These are phyloP conservation scores for Tubosaeta sp. DNA, from an alignment of 768 basidiomycete genomes.

Conservation along the genomic window DNA sequence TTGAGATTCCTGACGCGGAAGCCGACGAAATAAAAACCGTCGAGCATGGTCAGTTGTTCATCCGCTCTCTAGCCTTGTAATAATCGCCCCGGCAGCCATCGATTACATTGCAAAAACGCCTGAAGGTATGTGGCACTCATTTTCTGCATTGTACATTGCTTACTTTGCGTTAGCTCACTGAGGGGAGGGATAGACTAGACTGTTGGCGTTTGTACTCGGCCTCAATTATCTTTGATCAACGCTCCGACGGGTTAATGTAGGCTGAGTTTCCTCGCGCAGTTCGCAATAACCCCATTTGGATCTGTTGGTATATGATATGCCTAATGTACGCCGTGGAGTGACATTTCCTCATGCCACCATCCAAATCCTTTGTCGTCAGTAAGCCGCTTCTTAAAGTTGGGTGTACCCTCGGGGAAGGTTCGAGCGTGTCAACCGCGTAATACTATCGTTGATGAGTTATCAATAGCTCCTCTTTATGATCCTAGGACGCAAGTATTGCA, in stretches of 20 bases:
- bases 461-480: slow-evolving; percentile 60
- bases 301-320: slow-evolving; percentile 9
- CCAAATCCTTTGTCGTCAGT: slow-evolving; percentile 19
- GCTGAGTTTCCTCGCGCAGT: slow-evolving; percentile 8
- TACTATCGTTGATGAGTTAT: not conserved
- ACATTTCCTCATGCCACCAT: slow-evolving; percentile 7
- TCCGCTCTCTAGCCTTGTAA: not conserved
- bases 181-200: slow-evolving; percentile 16
- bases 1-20: slow-evolving; percentile 97
- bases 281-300: slow-evolving; percentile 9
- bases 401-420: slow-evolving; percentile 64
- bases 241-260: not conserved
- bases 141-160: slow-evolving; percentile 12
- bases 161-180: slow-evolving; percentile 42
- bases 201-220: slow-evolving; percentile 16
- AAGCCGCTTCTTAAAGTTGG: slow-evolving; percentile 48
- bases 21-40: slow-evolving; percentile 94
- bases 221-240: slow-evolving; percentile 11
- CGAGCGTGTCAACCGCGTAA: not conserved
- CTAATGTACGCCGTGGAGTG: not conserved
- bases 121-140: slow-evolving; percentile 53
- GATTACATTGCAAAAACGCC: slow-evolving; percentile 94
- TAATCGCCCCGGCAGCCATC: slow-evolving; percentile 54
- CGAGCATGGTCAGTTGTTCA: slow-evolving; percentile 65
- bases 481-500: slow-evolving; percentile 48